A percentile compares a stretch with the other conserved stretches of the same genome.
These are phyloP conservation scores for Takakia lepidozioides DNA, from an alignment of 225 moss, liverwort and hornwort genomes.

Conservation along the genomic window DNA sequence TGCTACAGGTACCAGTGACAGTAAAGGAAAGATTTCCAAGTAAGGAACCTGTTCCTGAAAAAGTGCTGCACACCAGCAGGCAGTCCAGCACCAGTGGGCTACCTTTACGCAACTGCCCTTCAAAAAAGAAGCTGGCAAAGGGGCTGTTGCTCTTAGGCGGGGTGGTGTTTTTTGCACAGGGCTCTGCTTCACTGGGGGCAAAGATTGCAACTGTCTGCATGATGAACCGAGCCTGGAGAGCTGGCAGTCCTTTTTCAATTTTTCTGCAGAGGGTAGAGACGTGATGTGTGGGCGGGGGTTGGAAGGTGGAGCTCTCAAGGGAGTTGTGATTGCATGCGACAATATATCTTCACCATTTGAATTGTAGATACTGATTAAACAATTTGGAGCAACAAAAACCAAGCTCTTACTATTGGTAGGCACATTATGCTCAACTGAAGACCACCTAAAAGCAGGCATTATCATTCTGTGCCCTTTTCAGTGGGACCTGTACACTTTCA, in stretches of 20 bases:
- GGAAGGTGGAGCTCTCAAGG: no score
- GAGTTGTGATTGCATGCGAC: no score
- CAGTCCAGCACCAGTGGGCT: not conserved
- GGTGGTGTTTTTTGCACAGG: conserved; percentile 51
- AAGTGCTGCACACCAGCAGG: not conserved
- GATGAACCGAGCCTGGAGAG: conserved; percentile 44
- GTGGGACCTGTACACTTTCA: no score
- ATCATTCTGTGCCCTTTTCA: no score
- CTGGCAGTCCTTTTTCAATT: conserved; percentile 14
- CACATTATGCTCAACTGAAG: no score
- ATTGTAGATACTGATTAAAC: no score
- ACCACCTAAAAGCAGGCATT: no score
- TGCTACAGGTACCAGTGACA: conserved; percentile 31
- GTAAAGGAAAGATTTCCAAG: conserved; percentile 11
- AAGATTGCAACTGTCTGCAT: conserved; percentile 64
- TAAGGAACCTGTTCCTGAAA: not conserved
- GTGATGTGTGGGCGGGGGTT: conserved; percentile 9
- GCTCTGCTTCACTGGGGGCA: conserved; percentile 57
- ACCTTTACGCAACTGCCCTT: conserved; percentile 12
- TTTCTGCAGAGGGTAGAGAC: conserved; percentile 12
- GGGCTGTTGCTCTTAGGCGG: conserved; percentile 56
- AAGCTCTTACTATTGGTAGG: no score
- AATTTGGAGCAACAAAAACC: no score
- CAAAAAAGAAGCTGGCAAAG: conserved; percentile 42
- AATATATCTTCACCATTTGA: no score